Evolutionary conservation across 148 eudicot genomes (phyloP), one percentile per base, ranked within the genome.

Genomic region (Cornus kousa): DNA sequence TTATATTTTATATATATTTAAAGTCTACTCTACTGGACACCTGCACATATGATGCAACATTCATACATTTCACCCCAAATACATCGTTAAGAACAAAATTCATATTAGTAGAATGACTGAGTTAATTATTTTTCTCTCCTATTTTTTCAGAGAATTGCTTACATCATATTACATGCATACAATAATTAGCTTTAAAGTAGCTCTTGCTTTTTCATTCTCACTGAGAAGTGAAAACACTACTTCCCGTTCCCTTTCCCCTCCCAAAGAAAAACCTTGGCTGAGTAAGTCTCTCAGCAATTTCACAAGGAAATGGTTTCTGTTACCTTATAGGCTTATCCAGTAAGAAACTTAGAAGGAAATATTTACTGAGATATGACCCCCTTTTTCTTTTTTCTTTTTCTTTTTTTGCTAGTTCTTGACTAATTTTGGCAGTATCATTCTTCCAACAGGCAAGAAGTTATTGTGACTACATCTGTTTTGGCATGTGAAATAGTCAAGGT

Each of bases 401-500:
- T 32, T 35, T 35, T 35, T 35, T 74, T 80, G 16, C 67, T 46
- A 14, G 39, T 74, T 55, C 28, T 10, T 68, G 69, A 64, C 72
- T 65, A 23, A 71, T 81, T 74, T 71, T 80, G 20, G 28, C 23
- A 9, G 20, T 32, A 22, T 55, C 60, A 68, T 69, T 74, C 33
- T 74, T 64, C 40, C 20, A 88, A 87, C 89, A 95, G 99, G 78
- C 90, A 88, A 59, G 98, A 92, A 66, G 98, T 93, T 46, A 92
- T 95, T 80, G 99, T 95, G 35, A 95, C 99, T 78, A 86, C 99
- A 68, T 90, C 90, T 79, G 99, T 95, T 79, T 68, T 95, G 74
- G 87, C 97, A 67, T 93, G 99, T 78, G 99, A 95, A 83, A 75
- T 88, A 72, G 92, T 90, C 43, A 95, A 95, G 96, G 98, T 93